Percentiles rank a stretch among this genome's conserved stretches.
Conservation (phyloP, 495 filamentous ascomycete species). For the Talaromyces stipitatus region DNA sequence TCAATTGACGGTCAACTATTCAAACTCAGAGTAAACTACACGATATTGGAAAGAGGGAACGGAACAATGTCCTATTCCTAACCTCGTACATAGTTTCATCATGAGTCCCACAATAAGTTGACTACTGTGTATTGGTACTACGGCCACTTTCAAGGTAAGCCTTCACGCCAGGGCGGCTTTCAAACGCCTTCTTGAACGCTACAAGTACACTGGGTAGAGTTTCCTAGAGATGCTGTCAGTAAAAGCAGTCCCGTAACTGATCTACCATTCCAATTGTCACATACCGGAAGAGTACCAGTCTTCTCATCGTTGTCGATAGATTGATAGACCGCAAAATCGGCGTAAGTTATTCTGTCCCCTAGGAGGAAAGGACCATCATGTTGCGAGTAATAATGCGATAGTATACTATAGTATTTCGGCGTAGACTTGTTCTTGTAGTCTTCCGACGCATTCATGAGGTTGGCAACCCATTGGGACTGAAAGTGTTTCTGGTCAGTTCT, state of each 20-base stretch:
- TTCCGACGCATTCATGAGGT: conserved; percentile 8
- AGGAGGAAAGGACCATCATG: conserved; percentile 21
- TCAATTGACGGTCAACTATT: no score
- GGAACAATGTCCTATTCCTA: no score
- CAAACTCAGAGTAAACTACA: no score
- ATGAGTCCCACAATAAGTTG: no score
- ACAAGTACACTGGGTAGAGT: neutral
- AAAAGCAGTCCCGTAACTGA: neutral
- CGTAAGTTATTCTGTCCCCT: conserved; percentile 23
- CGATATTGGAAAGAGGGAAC: no score
- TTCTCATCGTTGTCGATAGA: conserved; percentile 22
- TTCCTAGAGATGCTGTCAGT: neutral
- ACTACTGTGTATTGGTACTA: neutral
- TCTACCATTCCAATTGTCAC: neutral
- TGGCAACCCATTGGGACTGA: conserved; percentile 19
- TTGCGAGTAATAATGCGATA: conserved; percentile 18
- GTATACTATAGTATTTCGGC: conserved; percentile 20
- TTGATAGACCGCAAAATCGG: conserved; percentile 29
- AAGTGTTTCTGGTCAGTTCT: neutral
- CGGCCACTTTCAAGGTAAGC: conserved; percentile 6
- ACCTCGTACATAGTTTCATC: no score
- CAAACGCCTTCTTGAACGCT: neutral
- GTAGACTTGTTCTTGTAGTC: conserved; percentile 17
- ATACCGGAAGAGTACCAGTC: conserved; percentile 4
- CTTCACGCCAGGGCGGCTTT: conserved; percentile 1